A percentile compares a stretch with the other conserved stretches of the same genome.
phyloP scores from a whole-genome alignment of 352 stramenopile genomes.

The Phytophthora chlamydospora region DNA sequence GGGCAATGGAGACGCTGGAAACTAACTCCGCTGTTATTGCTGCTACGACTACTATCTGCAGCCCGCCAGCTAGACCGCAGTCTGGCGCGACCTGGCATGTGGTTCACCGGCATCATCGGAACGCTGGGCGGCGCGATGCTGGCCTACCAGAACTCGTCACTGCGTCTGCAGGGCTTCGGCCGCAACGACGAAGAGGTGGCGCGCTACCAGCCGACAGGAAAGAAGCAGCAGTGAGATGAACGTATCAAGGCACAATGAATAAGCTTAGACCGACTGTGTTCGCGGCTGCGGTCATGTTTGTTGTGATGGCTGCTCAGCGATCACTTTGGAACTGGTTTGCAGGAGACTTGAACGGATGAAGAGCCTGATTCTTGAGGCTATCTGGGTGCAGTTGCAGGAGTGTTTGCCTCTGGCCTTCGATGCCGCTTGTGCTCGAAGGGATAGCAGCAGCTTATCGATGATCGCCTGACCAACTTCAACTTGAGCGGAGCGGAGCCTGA shows the following conservation, averaged over 20 bases:
- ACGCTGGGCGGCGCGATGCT: slow-evolving; percentile 62
- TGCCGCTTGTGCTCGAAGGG: not conserved
- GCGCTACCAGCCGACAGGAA: slow-evolving; percentile 36
- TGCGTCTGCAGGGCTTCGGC: slow-evolving; percentile 79
- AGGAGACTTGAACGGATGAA: no score
- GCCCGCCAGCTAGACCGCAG: slow-evolving; percentile 63
- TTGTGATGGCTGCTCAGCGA: not conserved
- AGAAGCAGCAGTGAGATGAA: slow-evolving; percentile 8
- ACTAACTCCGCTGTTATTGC: not conserved
- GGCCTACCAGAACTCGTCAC: slow-evolving; percentile 81
- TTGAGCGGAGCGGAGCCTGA: slow-evolving; percentile 52
- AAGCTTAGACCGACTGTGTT: not conserved
- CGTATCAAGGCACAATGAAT: slow-evolving; percentile 1
- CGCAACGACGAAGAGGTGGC: slow-evolving; percentile 76
- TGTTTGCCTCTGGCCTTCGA: no score
- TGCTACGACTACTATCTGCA: slow-evolving; percentile 21
- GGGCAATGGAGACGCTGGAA: not conserved
- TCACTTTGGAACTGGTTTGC: no score
- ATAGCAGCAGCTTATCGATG: not conserved
- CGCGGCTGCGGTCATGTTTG: not conserved
- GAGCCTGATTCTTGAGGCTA: no score
- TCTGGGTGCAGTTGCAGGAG: no score
- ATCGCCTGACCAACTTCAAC: not conserved
- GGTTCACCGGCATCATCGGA: slow-evolving; percentile 76
- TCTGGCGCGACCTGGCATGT: slow-evolving; percentile 71